Base-by-base conservation (phyloP, 2,329 filamentous ascomycete species). In the Pestalotiopsis sp. region DNA sequence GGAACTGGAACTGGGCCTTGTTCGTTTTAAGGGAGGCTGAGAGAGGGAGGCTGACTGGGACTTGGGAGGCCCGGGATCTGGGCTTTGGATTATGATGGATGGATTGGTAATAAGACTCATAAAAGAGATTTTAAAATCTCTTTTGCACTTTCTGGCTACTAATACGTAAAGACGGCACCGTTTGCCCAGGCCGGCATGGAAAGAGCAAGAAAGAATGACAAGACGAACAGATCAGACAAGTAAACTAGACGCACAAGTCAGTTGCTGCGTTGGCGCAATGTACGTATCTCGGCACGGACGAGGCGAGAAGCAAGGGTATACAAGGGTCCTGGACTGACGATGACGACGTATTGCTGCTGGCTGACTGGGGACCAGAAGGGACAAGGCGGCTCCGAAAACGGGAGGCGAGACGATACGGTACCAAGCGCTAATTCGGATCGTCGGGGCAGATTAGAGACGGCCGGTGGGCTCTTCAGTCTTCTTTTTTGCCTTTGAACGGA, bases 371-470 rank as follows among this genome's bases (percentile, higher is more conserved):
- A 52, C 45, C 6, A 49, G 41, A 49, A 59, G 25, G 56, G 70
- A 73, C 74, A 71, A 78, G 76, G 76, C 45, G 45, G 45, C 76
- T 78, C 76, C 76, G 76, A 78, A 75, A 77, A 71, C 76, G 76
- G 76, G 74, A 75, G 65, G 38, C 65, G 31, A 61, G 38, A 64
- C 14, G 31, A 61, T n/a, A 64, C 14, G 41, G 39, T 25, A 36
- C 23, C n/a, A 49, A 39, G 39, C 62, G 62, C 62, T 64, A 45
- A 25, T 27, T 45, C 62, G 62, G 62, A 39, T 64, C 62, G 62
- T 13, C 49, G 25, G 63, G 63, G 63, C 31, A 66, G 52, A 66
- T 66, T 57, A 45, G 63, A 38, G 45, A 52, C 45, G 45, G 45
- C 17, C 45, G 3, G 17, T 52, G 45, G 45, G 45, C 45, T n/a